Evolutionary conservation across 108 stramenopile genomes (phyloP).

Genomic region (Nitzschia putrida): DNA sequence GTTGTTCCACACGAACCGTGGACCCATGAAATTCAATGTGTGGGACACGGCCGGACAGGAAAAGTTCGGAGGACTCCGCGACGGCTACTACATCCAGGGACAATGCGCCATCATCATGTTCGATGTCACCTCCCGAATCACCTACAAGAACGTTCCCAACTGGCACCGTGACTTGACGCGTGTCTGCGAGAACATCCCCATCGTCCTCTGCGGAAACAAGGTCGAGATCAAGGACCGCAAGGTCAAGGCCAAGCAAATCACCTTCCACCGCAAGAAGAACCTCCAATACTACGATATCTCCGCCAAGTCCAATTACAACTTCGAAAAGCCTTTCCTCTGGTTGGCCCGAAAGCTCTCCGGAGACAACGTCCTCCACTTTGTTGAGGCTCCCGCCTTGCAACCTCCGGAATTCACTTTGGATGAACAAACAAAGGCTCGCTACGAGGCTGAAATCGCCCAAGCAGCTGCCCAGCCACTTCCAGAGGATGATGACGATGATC

Average conservation of each 20-base stretch:
- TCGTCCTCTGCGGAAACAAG: constrained; percentile 98
- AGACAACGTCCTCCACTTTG: constrained; percentile 95
- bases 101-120: constrained; percentile 99
- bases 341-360: constrained; percentile 97
- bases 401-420: constrained; percentile 95
- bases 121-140: constrained; percentile 96
- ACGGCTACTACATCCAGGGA: constrained; percentile 98
- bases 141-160: constrained; percentile 99
- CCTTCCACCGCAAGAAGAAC: constrained; percentile 99
- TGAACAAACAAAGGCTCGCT: constrained; percentile 84
- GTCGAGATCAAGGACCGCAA: constrained; percentile 99
- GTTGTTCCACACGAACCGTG: constrained; percentile 97
- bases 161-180: constrained; percentile 99
- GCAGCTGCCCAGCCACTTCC: constrained; percentile 94
- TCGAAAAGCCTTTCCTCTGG: constrained; percentile 99
- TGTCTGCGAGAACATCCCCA: constrained; percentile 99
- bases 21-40: constrained; percentile 99
- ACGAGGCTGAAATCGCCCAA: constrained; percentile 83
- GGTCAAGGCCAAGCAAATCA: constrained; percentile 99
- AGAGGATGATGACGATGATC: constrained; percentile 96
- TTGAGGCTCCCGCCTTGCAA: constrained; percentile 96
- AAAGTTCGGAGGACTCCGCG: constrained; percentile 97
- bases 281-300: constrained; percentile 99
- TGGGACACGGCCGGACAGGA: constrained; percentile 99
- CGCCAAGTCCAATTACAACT: constrained; percentile 99